Conservation (phyloP, 345 rosid species). For the Mercurialis annua region DNA sequence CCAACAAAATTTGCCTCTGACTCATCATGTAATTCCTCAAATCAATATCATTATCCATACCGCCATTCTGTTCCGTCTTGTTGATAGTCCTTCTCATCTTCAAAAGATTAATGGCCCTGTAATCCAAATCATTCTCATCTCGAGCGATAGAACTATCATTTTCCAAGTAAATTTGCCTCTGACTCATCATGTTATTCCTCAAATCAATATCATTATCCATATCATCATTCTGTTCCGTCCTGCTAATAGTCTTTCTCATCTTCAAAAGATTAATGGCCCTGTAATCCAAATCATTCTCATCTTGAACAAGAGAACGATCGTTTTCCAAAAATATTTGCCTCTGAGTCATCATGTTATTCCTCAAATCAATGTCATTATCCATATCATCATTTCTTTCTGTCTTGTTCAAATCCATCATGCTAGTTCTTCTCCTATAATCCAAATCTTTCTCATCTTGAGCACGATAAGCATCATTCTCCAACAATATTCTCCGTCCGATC, state of each 20-base stretch:
- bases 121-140: background rate
- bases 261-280: too few relatives aligned
- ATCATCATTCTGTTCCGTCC: background rate
- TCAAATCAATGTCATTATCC: background rate
- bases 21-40: too few relatives aligned
- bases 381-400: background rate
- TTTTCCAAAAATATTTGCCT: background rate
- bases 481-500: background rate
- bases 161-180: too few relatives aligned
- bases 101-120: too few relatives aligned
- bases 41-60: too few relatives aligned
- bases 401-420: background rate
- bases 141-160: background rate
- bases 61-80: background rate
- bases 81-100: too few relatives aligned
- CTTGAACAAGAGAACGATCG: background rate
- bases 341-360: conserved; percentile 3
- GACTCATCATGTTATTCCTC: too few relatives aligned
- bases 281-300: background rate
- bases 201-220: too few relatives aligned
- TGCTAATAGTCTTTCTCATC: too few relatives aligned
- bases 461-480: background rate
- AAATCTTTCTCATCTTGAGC: background rate
- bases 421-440: conserved; percentile 5
- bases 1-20: too few relatives aligned